phyloP scores from a whole-genome alignment of 2,329 filamentous ascomycete genomes.

The Didymella glomerata region DNA sequence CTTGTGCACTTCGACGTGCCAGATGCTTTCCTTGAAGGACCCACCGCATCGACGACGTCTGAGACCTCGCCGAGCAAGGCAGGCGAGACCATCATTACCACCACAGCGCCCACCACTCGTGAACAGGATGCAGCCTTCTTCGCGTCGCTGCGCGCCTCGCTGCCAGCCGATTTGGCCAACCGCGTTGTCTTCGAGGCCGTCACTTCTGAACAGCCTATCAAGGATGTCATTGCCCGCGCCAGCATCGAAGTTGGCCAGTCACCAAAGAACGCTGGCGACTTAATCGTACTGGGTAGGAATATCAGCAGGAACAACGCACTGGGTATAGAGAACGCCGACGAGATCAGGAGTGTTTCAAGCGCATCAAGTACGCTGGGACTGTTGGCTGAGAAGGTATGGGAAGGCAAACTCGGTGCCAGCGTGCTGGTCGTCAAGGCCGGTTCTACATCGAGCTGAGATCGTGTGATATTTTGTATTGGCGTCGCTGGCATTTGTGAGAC shows the following conservation, averaged over 20 bases:
- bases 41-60: constrained; percentile 18
- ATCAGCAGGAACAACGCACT: constrained; percentile 31
- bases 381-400: constrained; percentile 68
- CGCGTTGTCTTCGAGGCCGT: constrained; percentile 68
- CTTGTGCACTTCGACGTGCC: constrained; percentile 67
- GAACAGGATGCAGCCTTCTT: constrained; percentile 65
- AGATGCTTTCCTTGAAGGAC: constrained; percentile 28
- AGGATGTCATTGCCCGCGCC: constrained; percentile 63
- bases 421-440: constrained; percentile 73
- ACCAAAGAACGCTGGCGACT: constrained; percentile 72
- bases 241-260: constrained; percentile 67
- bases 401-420: constrained; percentile 69
- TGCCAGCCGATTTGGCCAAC: constrained; percentile 60
- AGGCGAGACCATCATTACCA: constrained; percentile 23
- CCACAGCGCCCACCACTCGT: constrained; percentile 16
- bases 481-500: background rate
- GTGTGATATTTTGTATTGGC: background rate
- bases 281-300: constrained; percentile 71
- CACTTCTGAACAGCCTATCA: constrained; percentile 43
- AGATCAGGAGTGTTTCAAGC: constrained; percentile 39
- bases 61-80: constrained; percentile 26
- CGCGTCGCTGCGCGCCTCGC: constrained; percentile 63
- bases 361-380: constrained; percentile 62
- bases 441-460: background rate
- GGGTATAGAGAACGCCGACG: constrained; percentile 56